Base-by-base conservation (phyloP, 352 stramenopile genomes). In the Globisporangium cederbergense region DNA sequence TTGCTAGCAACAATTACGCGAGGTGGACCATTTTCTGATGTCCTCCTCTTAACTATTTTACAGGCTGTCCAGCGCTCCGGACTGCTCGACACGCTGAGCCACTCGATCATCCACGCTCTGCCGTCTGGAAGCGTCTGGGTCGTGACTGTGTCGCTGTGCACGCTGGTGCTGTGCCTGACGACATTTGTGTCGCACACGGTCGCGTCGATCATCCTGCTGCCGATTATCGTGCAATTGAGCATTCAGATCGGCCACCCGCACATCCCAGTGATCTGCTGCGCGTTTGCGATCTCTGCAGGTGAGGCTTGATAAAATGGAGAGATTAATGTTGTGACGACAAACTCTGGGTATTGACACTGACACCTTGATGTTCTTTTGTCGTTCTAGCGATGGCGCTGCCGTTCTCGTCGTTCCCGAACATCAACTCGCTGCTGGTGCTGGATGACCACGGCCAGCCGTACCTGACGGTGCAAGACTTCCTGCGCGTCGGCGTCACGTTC, bases 171-270 rank as follows among this genome's bases (percentile, higher is more conserved):
- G 57, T 89, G 75, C 52, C 77, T 98, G 28, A 96, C 91, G 18
- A 97, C 91, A n/a, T 97, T 98, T 56, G 90, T 97, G 47, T 97
- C 89, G 61, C 91, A 98, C 76, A 97, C 90, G 20, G 91, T 98
- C 32, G 90, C 89, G 53, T 92, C 91, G 51, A 94, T 98, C 65
- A 96, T 98, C 45, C 73, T 98, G 46, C 73, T 97, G 65, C 91
- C 91, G 14, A 94, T 98, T 61, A 97, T 98, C 65, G 87, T 97
- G 20, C 76, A 96, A 60, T 89, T 97, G 73, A 90, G 81, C 58
- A 84, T 95, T 55, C 83, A 95, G 57, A 91, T 94, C 42, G 87
- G 86, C 13, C 83, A 93, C 62, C 88, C 85, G 25, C 86, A 95
- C 62, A 95, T 95, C 62, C 84, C 88, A 18, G 86, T 95, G 34